phyloP scores from a whole-genome alignment of 305 asterid genomes.

The Rubia balearica region DNA sequence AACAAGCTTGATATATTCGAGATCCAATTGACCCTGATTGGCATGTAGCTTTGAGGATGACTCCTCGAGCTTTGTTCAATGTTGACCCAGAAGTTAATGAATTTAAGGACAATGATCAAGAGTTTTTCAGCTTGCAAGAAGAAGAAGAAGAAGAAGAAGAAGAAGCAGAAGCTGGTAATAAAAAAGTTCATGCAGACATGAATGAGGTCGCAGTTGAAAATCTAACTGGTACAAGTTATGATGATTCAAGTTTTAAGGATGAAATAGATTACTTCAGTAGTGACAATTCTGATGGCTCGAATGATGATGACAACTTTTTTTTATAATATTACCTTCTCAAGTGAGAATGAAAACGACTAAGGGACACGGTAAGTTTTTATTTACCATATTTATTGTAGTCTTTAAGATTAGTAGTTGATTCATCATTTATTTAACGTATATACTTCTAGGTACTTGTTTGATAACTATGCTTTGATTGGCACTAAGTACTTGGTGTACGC shows the following conservation, averaged over 20 bases:
- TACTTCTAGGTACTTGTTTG: conserved; percentile 90
- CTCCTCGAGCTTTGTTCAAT: not conserved
- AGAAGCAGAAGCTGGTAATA: not conserved
- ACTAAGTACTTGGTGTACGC: conserved; percentile 62
- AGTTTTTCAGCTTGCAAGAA: not conserved
- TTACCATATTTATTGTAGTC: too few relatives aligned
- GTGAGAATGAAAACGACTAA: not conserved
- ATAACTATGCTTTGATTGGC: conserved; percentile 80
- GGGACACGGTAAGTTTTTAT: not conserved
- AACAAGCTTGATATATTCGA: not conserved
- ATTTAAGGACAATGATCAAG: not conserved
- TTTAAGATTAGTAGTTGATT: too few relatives aligned
- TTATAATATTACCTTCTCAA: not conserved
- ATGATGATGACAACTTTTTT: not conserved
- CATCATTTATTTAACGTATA: conserved; percentile 15
- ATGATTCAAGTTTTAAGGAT: not conserved
- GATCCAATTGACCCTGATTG: not conserved
- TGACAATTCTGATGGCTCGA: not conserved
- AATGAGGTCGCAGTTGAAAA: not conserved
- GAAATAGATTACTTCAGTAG: not conserved
- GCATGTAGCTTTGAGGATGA: not conserved
- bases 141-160: not conserved
- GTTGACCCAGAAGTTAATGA: not conserved
- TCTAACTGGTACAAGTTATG: not conserved
- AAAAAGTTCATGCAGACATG: not conserved